Evolutionary conservation across 192 early-diverging fungal species (phyloP).

Genomic region (Umbelopsis sp.): DNA sequence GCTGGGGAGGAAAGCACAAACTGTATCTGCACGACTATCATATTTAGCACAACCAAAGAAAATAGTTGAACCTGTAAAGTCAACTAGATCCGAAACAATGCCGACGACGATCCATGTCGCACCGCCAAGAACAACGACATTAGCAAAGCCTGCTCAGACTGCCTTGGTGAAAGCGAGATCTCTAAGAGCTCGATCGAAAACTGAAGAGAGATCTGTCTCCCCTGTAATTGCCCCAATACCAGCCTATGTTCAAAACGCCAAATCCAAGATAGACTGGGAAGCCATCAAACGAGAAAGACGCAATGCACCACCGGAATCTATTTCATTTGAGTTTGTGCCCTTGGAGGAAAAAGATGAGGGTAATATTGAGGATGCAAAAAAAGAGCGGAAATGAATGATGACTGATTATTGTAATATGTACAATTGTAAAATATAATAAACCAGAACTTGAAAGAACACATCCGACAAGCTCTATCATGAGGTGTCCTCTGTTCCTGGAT

Average conservation of each 20-base stretch:
- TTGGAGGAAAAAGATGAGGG: neutral
- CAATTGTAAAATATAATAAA: neutral
- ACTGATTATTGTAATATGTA: neutral
- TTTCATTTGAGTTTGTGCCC: slow-evolving; percentile 5
- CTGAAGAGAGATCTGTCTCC: neutral
- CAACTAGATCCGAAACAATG: neutral
- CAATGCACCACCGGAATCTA: neutral
- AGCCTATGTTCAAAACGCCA: neutral
- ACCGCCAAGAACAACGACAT: neutral
- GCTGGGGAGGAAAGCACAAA: neutral
- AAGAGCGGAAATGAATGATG: neutral
- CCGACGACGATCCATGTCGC: neutral
- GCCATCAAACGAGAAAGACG: slow-evolving; percentile 7
- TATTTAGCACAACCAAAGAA: slow-evolving; percentile 8
- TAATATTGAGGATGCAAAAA: neutral
- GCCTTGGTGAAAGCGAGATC: slow-evolving; percentile 1
- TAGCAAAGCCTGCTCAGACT: neutral
- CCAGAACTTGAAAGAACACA: neutral
- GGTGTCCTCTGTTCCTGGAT: neutral
- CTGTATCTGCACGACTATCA: slow-evolving; percentile 2
- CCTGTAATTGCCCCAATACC: neutral
- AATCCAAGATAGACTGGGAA: slow-evolving; percentile 13
- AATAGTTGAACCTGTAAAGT: neutral
- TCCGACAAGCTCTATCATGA: neutral
- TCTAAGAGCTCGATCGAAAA: neutral